phyloP scores from a whole-genome alignment of 371 early-diverging fungal species.

The Chytridium lagenaria region DNA sequence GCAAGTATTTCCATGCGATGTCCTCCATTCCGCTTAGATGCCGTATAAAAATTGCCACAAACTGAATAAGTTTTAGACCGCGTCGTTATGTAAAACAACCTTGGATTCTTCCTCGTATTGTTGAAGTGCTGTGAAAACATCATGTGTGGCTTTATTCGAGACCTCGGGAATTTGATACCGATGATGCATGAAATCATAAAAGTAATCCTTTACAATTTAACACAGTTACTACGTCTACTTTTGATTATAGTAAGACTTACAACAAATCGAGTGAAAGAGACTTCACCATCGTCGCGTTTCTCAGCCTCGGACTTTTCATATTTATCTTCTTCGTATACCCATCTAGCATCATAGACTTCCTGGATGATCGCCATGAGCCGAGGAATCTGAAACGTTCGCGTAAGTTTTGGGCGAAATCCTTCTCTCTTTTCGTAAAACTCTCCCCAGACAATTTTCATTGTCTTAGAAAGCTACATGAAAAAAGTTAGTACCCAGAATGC shows the following conservation, averaged over 20 bases:
- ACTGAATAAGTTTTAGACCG: slow-evolving; percentile 13
- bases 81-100: slow-evolving; percentile 3
- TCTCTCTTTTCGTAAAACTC: slow-evolving; percentile 44
- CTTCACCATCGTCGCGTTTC: slow-evolving; percentile 19
- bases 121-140: slow-evolving; percentile 48
- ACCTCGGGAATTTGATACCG: slow-evolving; percentile 52
- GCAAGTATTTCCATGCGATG: slow-evolving; percentile 56
- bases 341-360: slow-evolving; percentile 49
- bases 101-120: slow-evolving; percentile 31
- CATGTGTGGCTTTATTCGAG: slow-evolving; percentile 51
- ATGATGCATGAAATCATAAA: slow-evolving; percentile 49
- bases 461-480: slow-evolving; percentile 38
- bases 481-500: too few relatives aligned
- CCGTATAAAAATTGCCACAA: slow-evolving; percentile 43
- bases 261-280: slow-evolving; percentile 20
- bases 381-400: slow-evolving; percentile 33
- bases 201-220: slow-evolving; percentile 56
- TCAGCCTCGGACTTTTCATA: slow-evolving; percentile 22
- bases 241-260: slow-evolving; percentile 6
- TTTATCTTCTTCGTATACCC: slow-evolving; percentile 44
- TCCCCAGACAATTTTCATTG: slow-evolving; percentile 47
- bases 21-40: slow-evolving; percentile 53
- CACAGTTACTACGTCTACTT: background rate
- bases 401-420: slow-evolving; percentile 41
- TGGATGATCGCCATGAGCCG: slow-evolving; percentile 49